Percentiles rank a stretch among this genome's conserved stretches.
Evolutionary conservation across 2,329 filamentous ascomycete species (phyloP).

Genomic region (Lomentospora prolificans): DNA sequence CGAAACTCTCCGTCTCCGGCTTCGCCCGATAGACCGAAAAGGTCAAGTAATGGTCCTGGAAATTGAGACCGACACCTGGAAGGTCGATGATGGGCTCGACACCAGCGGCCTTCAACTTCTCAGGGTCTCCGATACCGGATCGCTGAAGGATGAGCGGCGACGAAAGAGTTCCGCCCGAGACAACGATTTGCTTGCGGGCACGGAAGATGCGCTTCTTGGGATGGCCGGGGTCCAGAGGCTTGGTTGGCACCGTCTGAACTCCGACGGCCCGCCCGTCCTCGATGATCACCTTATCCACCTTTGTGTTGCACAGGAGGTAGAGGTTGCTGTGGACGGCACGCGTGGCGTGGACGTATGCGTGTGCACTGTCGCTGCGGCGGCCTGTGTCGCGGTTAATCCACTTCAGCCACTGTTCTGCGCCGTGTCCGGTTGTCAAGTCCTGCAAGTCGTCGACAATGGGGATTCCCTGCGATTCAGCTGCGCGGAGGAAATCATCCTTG

Average conservation of each 20-base stretch:
- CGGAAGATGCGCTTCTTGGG: slow-evolving; percentile 46
- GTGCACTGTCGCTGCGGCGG: slow-evolving; percentile 65
- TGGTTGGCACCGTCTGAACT: slow-evolving; percentile 60
- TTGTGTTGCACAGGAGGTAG: slow-evolving; percentile 65
- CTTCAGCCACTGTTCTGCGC: slow-evolving; percentile 75
- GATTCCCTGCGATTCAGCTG: slow-evolving; percentile 64
- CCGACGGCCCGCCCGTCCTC: slow-evolving; percentile 63
- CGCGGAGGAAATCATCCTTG: slow-evolving; percentile 70
- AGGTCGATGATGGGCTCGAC: slow-evolving; percentile 62
- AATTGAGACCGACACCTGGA: slow-evolving; percentile 65
- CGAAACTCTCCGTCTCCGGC: slow-evolving; percentile 67
- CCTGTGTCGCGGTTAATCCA: slow-evolving; percentile 70
- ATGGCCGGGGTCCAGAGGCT: slow-evolving; percentile 50
- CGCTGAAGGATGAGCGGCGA: slow-evolving; percentile 67
- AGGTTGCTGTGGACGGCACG: slow-evolving; percentile 60
- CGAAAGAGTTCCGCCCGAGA: slow-evolving; percentile 63
- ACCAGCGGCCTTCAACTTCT: slow-evolving; percentile 59
- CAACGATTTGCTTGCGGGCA: slow-evolving; percentile 64
- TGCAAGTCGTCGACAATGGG: slow-evolving; percentile 66
- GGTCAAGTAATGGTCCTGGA: slow-evolving; percentile 67
- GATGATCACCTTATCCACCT: slow-evolving; percentile 67
- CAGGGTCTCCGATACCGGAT: slow-evolving; percentile 61
- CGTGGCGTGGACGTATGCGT: slow-evolving; percentile 70
- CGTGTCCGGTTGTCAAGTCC: slow-evolving; percentile 57
- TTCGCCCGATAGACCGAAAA: slow-evolving; percentile 65